Conservation (phyloP, 1,284 basidiomycete species). For the Lentinula novae-zelandiae region DNA sequence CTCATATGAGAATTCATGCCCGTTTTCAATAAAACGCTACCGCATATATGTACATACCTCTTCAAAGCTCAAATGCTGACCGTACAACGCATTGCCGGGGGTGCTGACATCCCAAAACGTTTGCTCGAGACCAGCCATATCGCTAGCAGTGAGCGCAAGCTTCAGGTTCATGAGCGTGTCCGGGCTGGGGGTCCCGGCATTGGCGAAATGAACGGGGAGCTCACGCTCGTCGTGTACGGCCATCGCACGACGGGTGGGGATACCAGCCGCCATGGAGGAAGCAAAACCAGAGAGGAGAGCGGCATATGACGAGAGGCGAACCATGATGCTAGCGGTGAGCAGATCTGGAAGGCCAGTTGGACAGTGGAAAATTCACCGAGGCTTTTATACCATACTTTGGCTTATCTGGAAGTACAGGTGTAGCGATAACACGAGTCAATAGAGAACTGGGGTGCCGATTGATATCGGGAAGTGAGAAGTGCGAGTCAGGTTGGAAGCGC, state of each 20-base stretch:
- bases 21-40: not conserved
- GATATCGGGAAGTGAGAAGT: not conserved
- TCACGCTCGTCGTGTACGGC: conserved; percentile 11
- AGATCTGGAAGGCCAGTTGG: not conserved
- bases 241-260: conserved; percentile 11
- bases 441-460: not conserved
- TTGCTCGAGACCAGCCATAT: conserved; percentile 32
- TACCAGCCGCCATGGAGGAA: conserved; percentile 4
- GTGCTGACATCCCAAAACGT: conserved; percentile 29
- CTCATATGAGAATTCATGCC: not conserved
- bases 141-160: conserved; percentile 14
- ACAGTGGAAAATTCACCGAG: not conserved
- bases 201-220: conserved; percentile 11
- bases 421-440: not conserved
- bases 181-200: conserved; percentile 10
- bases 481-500: not conserved
- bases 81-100: conserved; percentile 25
- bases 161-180: conserved; percentile 12
- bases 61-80: conserved; percentile 27
- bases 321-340: conserved; percentile 10
- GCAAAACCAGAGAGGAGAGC: not conserved
- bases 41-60: conserved; percentile 20
- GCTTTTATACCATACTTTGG: not conserved
- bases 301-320: conserved; percentile 7
- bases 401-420: not conserved